Base-by-base conservation (phyloP, 2,329 filamentous ascomycete species). In the Aspergillus sp. region DNA sequence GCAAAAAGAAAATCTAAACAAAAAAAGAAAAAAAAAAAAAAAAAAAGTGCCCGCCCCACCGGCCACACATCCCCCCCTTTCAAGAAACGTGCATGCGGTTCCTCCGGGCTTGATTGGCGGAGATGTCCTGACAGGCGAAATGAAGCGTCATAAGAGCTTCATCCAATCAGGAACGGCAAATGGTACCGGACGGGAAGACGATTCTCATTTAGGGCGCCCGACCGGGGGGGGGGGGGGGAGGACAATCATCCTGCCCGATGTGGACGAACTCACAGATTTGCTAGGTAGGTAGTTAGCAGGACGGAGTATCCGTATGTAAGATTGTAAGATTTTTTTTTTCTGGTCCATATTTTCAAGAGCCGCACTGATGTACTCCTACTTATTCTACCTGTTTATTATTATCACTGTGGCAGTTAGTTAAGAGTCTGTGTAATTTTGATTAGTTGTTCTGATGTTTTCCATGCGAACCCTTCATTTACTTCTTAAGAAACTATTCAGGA, bases 121-220 rank as follows among this genome's bases (percentile, higher is more conserved):
- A 59, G 39, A 56, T 16, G 22, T 31, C 45, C 45, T 59, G 61
- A 57, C 59, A 57, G 56, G 47, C 53, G 64, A 55, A 66, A 67
- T 66, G 65, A 64, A 65, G 57, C 61, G 62, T 60, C 57, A 63
- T 64, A 52, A 54, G 52, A 58, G 45, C 56, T 53, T 54, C 18
- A 50, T 20, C 66, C 66, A 68, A 68, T 68, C 62, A 66, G 29
- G n/a, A 16, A 9, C 39, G 52, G 11, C 9, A 49, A 36, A 59
- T 55, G 59, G 63, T 61, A 29, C 63, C 57, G 50, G 58, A 56
- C 59, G 59, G 62, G 49, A 61, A 57, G 52, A 54, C 49, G 59
- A 62, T 65, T 61, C 62, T 59, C 55, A 52, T 39, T 60, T 63
- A 64, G 64, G 58, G 60, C 56, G 26, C 51, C 49, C 57, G 50